Conservation (phyloP, 805 yeast genomes). For the Cephaloascus albidus region DNA sequence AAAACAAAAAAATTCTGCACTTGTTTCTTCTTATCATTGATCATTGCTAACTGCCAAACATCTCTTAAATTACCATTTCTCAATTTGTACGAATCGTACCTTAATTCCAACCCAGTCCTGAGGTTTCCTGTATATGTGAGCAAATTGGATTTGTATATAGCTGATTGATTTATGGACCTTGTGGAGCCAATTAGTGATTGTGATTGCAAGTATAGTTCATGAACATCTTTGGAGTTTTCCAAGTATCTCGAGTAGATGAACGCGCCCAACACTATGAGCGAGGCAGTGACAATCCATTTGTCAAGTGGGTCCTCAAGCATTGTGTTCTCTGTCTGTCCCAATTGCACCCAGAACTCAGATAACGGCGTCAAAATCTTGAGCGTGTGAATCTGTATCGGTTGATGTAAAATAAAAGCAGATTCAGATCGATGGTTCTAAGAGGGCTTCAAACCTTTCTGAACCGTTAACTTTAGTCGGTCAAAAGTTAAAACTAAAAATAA, state of each 20-base stretch:
- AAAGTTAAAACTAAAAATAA: no score
- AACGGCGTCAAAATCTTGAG: no score
- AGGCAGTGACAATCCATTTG: slow-evolving; percentile 11
- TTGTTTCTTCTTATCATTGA: slow-evolving; percentile 14
- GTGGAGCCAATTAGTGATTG: slow-evolving; percentile 64
- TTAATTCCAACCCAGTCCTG: slow-evolving; percentile 58
- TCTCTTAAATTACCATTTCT: slow-evolving; percentile 74
- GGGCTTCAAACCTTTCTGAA: no score
- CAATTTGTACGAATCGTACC: slow-evolving; percentile 49
- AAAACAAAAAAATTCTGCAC: slow-evolving; percentile 12
- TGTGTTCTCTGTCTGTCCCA: no score
- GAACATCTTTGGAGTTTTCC: slow-evolving; percentile 41
- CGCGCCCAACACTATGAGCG: slow-evolving; percentile 10
- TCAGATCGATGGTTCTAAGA: no score
- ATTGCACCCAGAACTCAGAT: no score
- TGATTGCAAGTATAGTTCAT: slow-evolving; percentile 43
- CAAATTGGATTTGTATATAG: slow-evolving; percentile 65
- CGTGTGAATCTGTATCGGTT: no score
- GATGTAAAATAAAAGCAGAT: no score
- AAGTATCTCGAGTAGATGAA: slow-evolving; percentile 13
- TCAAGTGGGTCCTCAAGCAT: no score
- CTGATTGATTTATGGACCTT: slow-evolving; percentile 60
- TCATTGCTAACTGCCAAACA: slow-evolving; percentile 49
- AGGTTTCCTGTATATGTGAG: slow-evolving; percentile 66
- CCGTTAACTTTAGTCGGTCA: no score